Evolutionary conservation across 768 basidiomycete genomes (phyloP), one percentile per base, ranked within the genome.

Genomic region (Kwoniella bestiolae): DNA sequence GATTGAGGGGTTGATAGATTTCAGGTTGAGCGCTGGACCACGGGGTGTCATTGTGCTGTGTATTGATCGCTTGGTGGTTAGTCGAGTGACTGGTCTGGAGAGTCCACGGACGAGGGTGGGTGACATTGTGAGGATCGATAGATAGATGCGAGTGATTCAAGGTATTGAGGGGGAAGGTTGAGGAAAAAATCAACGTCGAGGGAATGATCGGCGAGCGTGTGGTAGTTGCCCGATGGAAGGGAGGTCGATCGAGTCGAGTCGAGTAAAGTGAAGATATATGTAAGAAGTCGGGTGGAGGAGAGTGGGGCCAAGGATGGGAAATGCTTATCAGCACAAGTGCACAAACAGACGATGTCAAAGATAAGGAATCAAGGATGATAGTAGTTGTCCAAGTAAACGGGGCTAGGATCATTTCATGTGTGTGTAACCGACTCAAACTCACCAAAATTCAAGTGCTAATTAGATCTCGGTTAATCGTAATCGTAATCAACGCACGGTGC

Each of bases 1-100:
- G 51, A 96, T 85, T 63, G 88, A 84, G 2, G 90, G 91, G 82
- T 96, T 97, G 81, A 97, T 87, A 45, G 87, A 85, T 60, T 88
- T 85, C 65, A 86, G 68, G 34, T 89, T 87, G 71, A 95, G 86
- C 5, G 71, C 76, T n/a, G 72, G 69, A 18, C 28, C 38, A 26
- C 56, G 56, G 29, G 52, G 44, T 26, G 56, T 35, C 60, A 57
- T 68, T 7, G 55, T 68, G 47, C 55, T 44, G 29, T 47, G 52
- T 11, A 57, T 4, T 44, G 56, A 52, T 53, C 60, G 44, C 9
- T 23, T n/a, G 51, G 26, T 16, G 6, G 21, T 49, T 31, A 32
- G 57, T 60, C 51, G 58, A 35, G 51, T 44, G 32, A 44, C 41
- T 31, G 46, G 29, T 63, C 18, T 56, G 25, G 29, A 4, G 21